Base-by-base conservation (phyloP, 2,329 filamentous ascomycete species). In the Ascocoryne sarcoides region DNA sequence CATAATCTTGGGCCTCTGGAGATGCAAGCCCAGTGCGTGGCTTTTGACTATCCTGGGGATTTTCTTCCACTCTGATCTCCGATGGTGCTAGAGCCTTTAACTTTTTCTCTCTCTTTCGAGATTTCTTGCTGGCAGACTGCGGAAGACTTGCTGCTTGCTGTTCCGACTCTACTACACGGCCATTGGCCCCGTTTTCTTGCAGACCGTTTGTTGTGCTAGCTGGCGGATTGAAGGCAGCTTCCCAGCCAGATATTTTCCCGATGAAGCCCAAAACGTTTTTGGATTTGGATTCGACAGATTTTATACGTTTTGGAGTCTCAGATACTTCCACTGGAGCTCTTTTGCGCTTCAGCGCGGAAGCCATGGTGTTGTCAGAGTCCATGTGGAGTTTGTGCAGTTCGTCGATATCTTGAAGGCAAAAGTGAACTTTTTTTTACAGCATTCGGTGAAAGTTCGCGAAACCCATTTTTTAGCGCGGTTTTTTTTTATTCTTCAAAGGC, bases 291-390 rank as follows among this genome's bases (percentile, higher is more conserved):
- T 43, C 52, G 5, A 40, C 42, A 4, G 55, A 51, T 46, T 56
- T 59, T 9, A 50, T 40, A 45, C 55, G 38, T 50, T 60, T 58
- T 18, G 50, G 47, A 17, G 48, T 40, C 44, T 54, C 54, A n/a
- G 45, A 20, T 10, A 54, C 49, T 45, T 59, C 54, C 42, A 48
- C 45, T 31, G 46, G 43, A 40, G 49, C 56, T 54, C 57, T 58
- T 47, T 60, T 60, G 54, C 58, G 58, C 57, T 60, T 60, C 51
- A 60, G 45, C 42, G 45, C 35, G 8, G 56, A 59, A 56, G 56
- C 53, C 58, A 60, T 60, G 39, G 41, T 50, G 45, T 55, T 57
- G 54, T 56, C 50, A 45, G 52, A 57, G 51, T 49, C 47, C 47
- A 45, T 50, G 43, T 50, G 47, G 44, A 42, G 46, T 41, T 38